These are phyloP conservation scores for Fusarium begoniae DNA, from an alignment of 2,329 filamentous ascomycete genomes.

Conservation along the genomic window DNA sequence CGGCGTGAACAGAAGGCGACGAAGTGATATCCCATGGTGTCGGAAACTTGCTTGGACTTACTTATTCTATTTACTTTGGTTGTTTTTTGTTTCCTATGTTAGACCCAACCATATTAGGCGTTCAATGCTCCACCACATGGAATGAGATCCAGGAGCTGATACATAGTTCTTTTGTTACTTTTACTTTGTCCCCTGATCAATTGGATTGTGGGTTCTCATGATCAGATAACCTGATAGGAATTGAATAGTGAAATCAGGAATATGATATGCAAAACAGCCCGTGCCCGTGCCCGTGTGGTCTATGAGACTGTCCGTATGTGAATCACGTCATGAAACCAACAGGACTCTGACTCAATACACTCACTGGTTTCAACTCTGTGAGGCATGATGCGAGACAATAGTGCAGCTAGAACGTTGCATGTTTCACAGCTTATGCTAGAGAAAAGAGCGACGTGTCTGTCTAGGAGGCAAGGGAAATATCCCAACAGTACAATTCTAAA, in stretches of 20 bases:
- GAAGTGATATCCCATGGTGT: slow-evolving; percentile 43
- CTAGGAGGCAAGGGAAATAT: slow-evolving; percentile 5
- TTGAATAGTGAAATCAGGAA: slow-evolving; percentile 2
- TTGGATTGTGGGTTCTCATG: slow-evolving; percentile 13
- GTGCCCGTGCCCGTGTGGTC: not conserved
- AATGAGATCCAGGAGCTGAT: slow-evolving; percentile 38
- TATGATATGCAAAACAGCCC: not conserved
- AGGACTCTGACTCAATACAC: not conserved
- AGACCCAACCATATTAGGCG: slow-evolving; percentile 38
- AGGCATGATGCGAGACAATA: slow-evolving; percentile 9
- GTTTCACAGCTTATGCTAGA: slow-evolving; percentile 19
- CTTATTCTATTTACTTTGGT: slow-evolving; percentile 26
- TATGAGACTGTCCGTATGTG: not conserved
- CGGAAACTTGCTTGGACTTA: slow-evolving; percentile 36
- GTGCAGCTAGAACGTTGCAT: slow-evolving; percentile 1
- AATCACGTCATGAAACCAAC: slow-evolving; percentile 20
- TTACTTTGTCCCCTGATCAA: slow-evolving; percentile 10
- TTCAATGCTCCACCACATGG: slow-evolving; percentile 36
- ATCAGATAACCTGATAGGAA: slow-evolving; percentile 10
- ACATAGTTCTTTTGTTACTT: slow-evolving; percentile 20
- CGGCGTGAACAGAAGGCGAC: slow-evolving; percentile 42
- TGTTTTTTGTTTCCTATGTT: slow-evolving; percentile 35
- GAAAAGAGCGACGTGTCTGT: slow-evolving; percentile 7
- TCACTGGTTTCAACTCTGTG: slow-evolving; percentile 23
- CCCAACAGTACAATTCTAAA: slow-evolving; percentile 20